A percentile compares a stretch with the other conserved stretches of the same genome.
phyloP scores from a whole-genome alignment of 2,329 filamentous ascomycete genomes.

The Monosporascus ibericus region DNA sequence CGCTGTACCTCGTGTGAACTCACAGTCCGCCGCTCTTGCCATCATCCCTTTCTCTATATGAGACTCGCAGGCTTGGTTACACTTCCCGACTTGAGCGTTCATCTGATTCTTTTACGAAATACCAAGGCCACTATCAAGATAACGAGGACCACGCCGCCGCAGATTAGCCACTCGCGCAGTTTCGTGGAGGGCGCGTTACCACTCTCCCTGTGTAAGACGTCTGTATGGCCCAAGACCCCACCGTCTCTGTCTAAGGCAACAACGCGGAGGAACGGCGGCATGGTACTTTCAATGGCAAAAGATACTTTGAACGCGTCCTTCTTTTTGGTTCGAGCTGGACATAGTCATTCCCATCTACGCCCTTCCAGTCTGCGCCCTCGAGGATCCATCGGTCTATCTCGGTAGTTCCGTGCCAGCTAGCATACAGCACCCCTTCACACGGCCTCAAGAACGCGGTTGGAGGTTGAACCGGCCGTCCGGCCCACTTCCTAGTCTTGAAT shows the following conservation, averaged over 20 bases:
- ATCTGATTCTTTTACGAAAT: not conserved
- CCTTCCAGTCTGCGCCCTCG: conserved; percentile 6
- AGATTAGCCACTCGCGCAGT: not conserved
- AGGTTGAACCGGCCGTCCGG: conserved; percentile 5
- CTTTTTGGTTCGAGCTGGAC: conserved; percentile 2
- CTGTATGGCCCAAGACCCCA: conserved; percentile 6
- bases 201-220: conserved; percentile 6
- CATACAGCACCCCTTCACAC: conserved; percentile 6
- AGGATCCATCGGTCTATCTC: conserved; percentile 10
- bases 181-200: conserved; percentile 6
- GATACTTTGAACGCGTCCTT: conserved; percentile 9
- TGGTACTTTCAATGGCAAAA: conserved; percentile 3
- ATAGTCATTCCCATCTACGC: conserved; percentile 1
- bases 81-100: not conserved
- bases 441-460: conserved; percentile 4
- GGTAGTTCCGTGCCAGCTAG: conserved; percentile 15
- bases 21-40: not conserved
- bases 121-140: not conserved
- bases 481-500: conserved; percentile 11
- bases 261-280: conserved; percentile 9
- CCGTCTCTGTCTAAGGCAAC: conserved; percentile 7
- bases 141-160: not conserved
- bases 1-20: not conserved
- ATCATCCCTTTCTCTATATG: not conserved
- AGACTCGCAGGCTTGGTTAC: not conserved